Conservation (phyloP, 345 rosid species). For the Streptanthus diversifolius region DNA sequence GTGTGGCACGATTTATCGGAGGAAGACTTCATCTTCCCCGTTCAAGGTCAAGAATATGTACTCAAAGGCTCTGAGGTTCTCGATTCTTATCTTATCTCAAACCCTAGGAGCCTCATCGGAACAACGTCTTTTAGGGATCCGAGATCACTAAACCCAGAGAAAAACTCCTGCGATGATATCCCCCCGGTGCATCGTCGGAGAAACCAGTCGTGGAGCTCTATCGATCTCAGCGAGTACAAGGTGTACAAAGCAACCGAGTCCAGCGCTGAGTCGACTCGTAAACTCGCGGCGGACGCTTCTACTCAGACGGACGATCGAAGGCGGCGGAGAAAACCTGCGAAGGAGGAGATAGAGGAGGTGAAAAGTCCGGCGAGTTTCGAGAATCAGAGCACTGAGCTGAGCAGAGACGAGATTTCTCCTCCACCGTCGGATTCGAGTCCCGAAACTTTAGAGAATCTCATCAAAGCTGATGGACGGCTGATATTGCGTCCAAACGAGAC, state of each 20-base stretch:
- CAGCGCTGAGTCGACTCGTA: constrained; percentile 45
- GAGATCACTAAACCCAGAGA: constrained; percentile 27
- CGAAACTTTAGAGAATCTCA: constrained; percentile 74
- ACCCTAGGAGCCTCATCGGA: constrained; percentile 40
- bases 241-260: constrained; percentile 64
- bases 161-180: constrained; percentile 38
- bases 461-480: constrained; percentile 77
- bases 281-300: constrained; percentile 76
- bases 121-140: constrained; percentile 48
- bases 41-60: constrained; percentile 82
- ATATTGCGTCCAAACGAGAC: constrained; percentile 31
- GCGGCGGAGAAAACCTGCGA: constrained; percentile 48
- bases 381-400: constrained; percentile 53
- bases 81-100: constrained; percentile 38
- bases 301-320: constrained; percentile 80
- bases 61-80: constrained; percentile 92
- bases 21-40: constrained; percentile 70
- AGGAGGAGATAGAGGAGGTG: constrained; percentile 31
- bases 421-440: constrained; percentile 98
- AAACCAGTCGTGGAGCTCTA: constrained; percentile 83
- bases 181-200: constrained; percentile 49
- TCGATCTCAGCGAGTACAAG: constrained; percentile 73
- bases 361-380: constrained; percentile 23
- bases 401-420: constrained; percentile 82
- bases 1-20: constrained; percentile 93